Base-by-base conservation (phyloP, 2,329 filamentous ascomycete genomes). In the Hypoxylon sp. region DNA sequence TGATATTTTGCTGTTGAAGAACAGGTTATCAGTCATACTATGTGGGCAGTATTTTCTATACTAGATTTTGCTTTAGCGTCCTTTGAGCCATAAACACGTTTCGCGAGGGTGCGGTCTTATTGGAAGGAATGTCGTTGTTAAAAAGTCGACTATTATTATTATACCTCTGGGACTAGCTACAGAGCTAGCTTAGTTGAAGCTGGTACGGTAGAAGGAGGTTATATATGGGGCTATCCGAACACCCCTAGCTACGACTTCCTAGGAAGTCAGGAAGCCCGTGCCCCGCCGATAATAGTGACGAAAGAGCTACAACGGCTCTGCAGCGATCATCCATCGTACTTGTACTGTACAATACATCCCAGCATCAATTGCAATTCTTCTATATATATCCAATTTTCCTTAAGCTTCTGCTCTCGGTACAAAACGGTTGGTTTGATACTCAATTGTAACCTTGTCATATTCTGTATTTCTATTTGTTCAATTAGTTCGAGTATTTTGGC, bases 261-360 rank as follows among this genome's bases (percentile, higher is more conserved):
- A 31, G 29, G 29, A 31, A 24, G 10, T 11, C 24, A n/a, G n/a
- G 26, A 10, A 60, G 62, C 31, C 50, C 39, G 33, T 67, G 65
- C 65, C 65, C 65, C 65, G 59, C 66, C 24, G 55, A 47, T 57
- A 61, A 57, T 31, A 53, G 59, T 70, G 67, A 70, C 67, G 67
- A 70, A 68, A 70, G 63, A 66, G 58, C 57, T 67, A 31, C 39
- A 35, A 62, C 51, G 19, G 24, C 35, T 26, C 10, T 54, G 44
- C 59, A 47, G 50, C 19, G 19, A 22, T 3, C 19, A 59, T 63
- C 19, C 19, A 59, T 63, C 37, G n/a, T 60, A 54, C 66, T 63
- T 58, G 52, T 62, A 67, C 63, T 64, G 59, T 69, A 59, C 39
- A 53, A 33, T 13, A 50, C 37, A 14, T 22, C 19, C 44, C n/a